Base-by-base conservation (phyloP, 2,329 filamentous ascomycete species). In the Fonsecaea pedrosoi region DNA sequence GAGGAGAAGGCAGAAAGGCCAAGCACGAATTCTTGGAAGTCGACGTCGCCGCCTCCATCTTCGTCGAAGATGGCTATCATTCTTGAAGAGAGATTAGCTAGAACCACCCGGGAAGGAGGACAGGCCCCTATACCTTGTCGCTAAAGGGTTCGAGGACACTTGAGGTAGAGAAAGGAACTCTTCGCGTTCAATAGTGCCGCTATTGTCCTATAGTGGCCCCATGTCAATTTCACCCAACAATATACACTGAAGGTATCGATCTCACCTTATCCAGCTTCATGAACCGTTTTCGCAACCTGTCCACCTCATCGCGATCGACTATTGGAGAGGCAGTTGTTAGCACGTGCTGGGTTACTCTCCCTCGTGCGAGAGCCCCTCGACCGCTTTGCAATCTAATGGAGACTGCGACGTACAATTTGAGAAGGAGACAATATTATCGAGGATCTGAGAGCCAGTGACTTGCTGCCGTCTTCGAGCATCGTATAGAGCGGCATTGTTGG, bases 11-110 rank as follows among this genome's bases (percentile, higher is more conserved):
- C 95, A 73, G 90, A 94, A 56, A 99, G 87, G 4, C 95, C 95
- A 1, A 92, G 93, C 9, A 99, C 95, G 78, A 99, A 99, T 81
- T 99, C 95, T 77, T 98, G 93, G 81, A 99, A 99, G 80, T 99
- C 95, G 74, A 99, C 95, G 75, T 97, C 92, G 76, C 95, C 95
- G 74, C 95, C 94, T 70, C 95, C 95, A 79, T 99, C 95, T 81
- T 98, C 95, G 80, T 99, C 95, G 78, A 99, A 98, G 75, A 98
- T 99, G 66, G 95, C 94, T 76, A 99, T 99, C 93, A 99, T 97
- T 80, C 92, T 94, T 35, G 30, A n/a, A 25, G 13, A 77, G 69
- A 37, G 13, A 21, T 63, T 56, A 60, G 62, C 48, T 30, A n/a
- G 56, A 73, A 54, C 18, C 15, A 12, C 18, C 18, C 25, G 18